Percentiles rank a stretch among this genome's conserved stretches.
Conservation (phyloP, 257 asterid species). For the Solanum gandarillasii region DNA sequence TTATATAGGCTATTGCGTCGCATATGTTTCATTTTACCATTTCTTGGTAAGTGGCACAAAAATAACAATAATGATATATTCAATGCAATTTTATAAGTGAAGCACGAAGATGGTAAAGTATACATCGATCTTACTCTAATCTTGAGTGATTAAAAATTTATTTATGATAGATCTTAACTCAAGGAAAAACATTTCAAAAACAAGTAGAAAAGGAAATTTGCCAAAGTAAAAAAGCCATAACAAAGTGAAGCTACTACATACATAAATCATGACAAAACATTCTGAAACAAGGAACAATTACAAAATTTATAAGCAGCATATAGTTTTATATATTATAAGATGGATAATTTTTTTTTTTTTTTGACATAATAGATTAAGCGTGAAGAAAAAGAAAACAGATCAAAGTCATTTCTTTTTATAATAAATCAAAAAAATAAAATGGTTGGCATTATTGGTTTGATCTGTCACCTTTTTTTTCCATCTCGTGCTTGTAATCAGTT, state of each 20-base stretch:
- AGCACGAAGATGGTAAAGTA: no score
- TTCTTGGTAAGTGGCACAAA: background rate
- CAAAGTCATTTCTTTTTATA: background rate
- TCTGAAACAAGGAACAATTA: background rate
- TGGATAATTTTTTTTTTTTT: background rate
- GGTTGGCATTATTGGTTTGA: background rate
- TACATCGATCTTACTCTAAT: background rate
- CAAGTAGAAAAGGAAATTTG: no score
- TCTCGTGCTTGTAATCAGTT: background rate
- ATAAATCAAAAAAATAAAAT: no score
- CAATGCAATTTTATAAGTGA: no score
- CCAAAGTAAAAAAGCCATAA: background rate
- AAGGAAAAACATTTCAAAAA: no score
- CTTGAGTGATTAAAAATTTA: background rate
- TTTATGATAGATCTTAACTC: background rate
- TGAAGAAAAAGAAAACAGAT: background rate
- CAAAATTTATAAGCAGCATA: background rate
- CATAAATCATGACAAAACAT: background rate
- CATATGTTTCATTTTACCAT: background rate
- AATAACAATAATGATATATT: no score
- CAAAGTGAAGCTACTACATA: background rate
- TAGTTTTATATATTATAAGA: background rate
- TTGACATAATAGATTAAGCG: background rate
- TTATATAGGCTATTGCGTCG: background rate
- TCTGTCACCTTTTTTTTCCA: background rate